Percentiles rank a stretch among this genome's conserved stretches.
phyloP scores from a whole-genome alignment of 1,284 basidiomycete species.

The Naganishia albida region DNA sequence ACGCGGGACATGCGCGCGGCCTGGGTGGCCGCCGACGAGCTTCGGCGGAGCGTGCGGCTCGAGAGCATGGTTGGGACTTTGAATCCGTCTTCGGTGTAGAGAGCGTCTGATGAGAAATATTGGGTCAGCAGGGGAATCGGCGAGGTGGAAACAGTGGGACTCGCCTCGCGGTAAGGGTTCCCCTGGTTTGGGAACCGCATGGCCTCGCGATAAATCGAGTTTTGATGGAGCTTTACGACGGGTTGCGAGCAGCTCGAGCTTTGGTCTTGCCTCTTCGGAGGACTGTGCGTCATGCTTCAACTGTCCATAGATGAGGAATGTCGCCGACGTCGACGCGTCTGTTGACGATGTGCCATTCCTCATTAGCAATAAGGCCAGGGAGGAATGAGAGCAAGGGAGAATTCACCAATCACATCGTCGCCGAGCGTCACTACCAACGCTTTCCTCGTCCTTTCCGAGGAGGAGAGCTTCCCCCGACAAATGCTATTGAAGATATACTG shows the following conservation, averaged over 20 bases:
- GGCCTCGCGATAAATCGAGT: background rate
- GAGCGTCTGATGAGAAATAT: constrained; percentile 36
- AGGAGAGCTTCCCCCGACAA: constrained; percentile 40
- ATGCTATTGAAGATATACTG: constrained; percentile 42
- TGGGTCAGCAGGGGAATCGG: constrained; percentile 5
- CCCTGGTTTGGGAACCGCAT: constrained; percentile 47
- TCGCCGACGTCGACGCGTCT: constrained; percentile 35
- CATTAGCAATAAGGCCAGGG: no score
- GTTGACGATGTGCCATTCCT: background rate
- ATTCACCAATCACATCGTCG: constrained; percentile 45
- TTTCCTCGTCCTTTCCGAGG: constrained; percentile 41
- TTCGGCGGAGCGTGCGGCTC: constrained; percentile 26
- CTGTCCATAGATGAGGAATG: constrained; percentile 46
- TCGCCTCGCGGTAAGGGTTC: constrained; percentile 52
- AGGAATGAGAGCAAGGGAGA: background rate
- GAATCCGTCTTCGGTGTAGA: constrained; percentile 42
- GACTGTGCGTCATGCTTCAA: constrained; percentile 12
- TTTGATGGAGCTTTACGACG: constrained; percentile 30
- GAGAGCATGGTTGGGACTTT: constrained; percentile 41
- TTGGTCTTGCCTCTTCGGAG: background rate
- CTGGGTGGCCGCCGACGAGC: constrained; percentile 35
- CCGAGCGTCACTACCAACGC: constrained; percentile 49
- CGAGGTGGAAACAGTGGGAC: constrained; percentile 6
- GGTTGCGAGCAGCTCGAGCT: constrained; percentile 27
- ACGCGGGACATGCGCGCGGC: constrained; percentile 38